Base-by-base conservation (phyloP, 2,329 filamentous ascomycete genomes). In the Atkinsonella texensis region DNA sequence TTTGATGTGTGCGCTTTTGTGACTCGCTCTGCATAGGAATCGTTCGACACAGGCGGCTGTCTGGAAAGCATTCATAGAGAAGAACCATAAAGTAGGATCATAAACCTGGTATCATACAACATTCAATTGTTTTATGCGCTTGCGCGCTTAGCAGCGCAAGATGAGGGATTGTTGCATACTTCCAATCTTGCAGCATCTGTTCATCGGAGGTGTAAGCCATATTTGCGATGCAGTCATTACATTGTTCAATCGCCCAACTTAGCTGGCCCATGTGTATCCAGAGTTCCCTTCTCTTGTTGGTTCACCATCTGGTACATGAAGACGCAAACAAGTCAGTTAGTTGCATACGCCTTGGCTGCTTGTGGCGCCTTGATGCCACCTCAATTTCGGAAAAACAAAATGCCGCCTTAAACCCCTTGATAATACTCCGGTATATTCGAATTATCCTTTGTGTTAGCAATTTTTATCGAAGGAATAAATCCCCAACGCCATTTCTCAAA, bases 401-500 rank as follows among this genome's bases (percentile, higher is more conserved):
- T 40, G 43, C 33, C 44, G 31, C 10, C 46, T 20, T 23, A 39
- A 40, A 12, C 28, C 20, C 43, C 41, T 43, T 44, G 51, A 33
- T 23, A 50, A 23, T 18, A 42, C 28, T 5, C 46, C 23, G 42
- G 35, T 49, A 28, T 39, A 46, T 46, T 46, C 39, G 50, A 50
- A 28, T 28, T 38, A 17, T 17, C 17, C 15, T 31, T 12, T 46
- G 20, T 20, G 8, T 17, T 20, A 43, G 31, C 13, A 15, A 23
- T 38, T 4, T 56, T 67, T 65, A 70, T 62, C 65, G 66, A 57
- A 84, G 75, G 68, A 84, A 84, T 61, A 85, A 71, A 62, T 84
- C 81, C 43, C 76, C 76, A 56, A 71, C 74, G 45, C 80, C 81
- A 60, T 83, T 83, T 53, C 80, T 73, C 57, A 77, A 58, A 18